A percentile compares a stretch with the other conserved stretches of the same genome.
Conservation (phyloP, 129 eudicot genomes). For the Solidago caesia region DNA sequence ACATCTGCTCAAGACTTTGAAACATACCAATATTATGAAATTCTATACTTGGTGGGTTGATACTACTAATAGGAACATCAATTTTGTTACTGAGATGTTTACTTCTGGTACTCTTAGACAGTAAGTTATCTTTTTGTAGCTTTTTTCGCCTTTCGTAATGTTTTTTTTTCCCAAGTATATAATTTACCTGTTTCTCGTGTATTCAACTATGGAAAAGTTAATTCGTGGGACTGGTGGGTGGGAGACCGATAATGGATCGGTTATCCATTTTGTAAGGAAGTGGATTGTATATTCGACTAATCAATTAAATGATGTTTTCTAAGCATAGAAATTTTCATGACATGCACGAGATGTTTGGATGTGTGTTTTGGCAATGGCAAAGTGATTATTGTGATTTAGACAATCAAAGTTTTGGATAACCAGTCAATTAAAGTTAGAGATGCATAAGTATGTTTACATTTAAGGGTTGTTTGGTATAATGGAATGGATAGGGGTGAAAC, state of each 20-base stretch:
- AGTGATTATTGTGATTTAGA: neutral
- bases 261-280: no score
- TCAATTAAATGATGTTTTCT: no score
- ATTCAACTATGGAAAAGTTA: no score
- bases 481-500: no score
- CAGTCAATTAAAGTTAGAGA: neutral
- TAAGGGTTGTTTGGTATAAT: neutral
- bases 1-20: slow-evolving; percentile 84
- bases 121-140: slow-evolving; percentile 46
- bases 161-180: neutral
- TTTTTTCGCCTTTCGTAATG: neutral
- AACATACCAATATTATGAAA: slow-evolving; percentile 88
- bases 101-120: slow-evolving; percentile 98
- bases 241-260: no score
- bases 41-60: slow-evolving; percentile 98
- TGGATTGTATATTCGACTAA: no score
- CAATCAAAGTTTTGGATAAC: neutral
- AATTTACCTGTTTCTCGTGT: neutral
- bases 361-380: neutral
- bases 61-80: slow-evolving; percentile 69
- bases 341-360: neutral
- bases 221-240: no score
- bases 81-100: slow-evolving; percentile 94
- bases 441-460: neutral
- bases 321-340: no score